Conservation (phyloP, 345 rosid genomes). For the Noccaea caerulescens region DNA sequence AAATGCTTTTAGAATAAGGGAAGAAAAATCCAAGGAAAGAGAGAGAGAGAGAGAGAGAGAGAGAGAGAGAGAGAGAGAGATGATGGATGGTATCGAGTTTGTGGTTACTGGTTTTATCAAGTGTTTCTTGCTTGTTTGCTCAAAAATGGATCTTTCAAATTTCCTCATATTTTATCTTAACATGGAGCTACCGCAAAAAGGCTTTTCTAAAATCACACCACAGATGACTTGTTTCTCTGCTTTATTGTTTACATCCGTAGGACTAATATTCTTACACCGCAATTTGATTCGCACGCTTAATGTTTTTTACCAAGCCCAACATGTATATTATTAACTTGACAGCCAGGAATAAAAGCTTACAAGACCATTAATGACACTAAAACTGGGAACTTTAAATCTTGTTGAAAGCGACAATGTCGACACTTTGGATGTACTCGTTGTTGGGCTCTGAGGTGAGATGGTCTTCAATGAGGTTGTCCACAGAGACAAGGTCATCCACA, state of each 20-base stretch:
- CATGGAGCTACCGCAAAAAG: not conserved
- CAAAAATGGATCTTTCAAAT: constrained; percentile 34
- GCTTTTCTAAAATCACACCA: not conserved
- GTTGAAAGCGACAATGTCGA: constrained; percentile 95
- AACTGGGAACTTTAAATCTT: constrained; percentile 55
- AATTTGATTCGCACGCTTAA: not conserved
- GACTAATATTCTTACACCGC: not conserved
- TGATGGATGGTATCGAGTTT: constrained; percentile 34
- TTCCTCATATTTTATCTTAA: constrained; percentile 25
- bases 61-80: constrained; percentile 26
- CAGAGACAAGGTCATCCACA: constrained; percentile 87
- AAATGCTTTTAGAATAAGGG: constrained; percentile 32
- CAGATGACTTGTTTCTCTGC: not conserved
- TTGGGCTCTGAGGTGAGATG: constrained; percentile 71
- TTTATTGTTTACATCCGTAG: not conserved
- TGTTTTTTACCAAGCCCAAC: constrained; percentile 5
- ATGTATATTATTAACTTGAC: not conserved
- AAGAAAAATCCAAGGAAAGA: not conserved
- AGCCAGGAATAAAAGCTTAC: not conserved
- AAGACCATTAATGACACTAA: not conserved
- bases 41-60: constrained; percentile 29
- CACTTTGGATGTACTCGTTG: constrained; percentile 80
- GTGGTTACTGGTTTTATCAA: constrained; percentile 44
- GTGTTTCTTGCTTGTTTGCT: constrained; percentile 42
- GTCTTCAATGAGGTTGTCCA: constrained; percentile 78